Conservation (phyloP, 192 early-diverging fungal genomes). For the Thoreauomyces humboldtii region DNA sequence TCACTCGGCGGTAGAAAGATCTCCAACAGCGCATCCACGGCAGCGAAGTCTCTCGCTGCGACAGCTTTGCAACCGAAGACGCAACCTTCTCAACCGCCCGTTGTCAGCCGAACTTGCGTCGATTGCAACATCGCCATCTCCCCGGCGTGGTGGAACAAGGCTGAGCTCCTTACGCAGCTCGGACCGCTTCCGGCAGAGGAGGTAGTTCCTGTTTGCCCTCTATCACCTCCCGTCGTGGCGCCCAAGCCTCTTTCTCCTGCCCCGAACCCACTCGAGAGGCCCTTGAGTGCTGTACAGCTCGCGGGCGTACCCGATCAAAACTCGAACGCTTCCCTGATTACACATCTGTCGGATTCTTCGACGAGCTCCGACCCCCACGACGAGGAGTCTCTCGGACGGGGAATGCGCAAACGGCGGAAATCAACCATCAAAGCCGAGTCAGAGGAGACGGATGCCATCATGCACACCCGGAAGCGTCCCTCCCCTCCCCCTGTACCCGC, state of each 20-base stretch:
- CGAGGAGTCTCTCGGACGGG: neutral
- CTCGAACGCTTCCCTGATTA: neutral
- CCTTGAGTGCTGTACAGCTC: neutral
- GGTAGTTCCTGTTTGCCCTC: too few species aligned
- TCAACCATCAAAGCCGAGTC: neutral
- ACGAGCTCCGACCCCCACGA: neutral
- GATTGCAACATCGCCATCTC: constrained; percentile 13
- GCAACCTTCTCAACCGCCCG: neutral
- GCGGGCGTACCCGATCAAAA: neutral
- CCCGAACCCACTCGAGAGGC: neutral
- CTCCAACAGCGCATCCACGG: neutral
- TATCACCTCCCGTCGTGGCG: too few species aligned
- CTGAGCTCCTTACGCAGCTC: neutral
- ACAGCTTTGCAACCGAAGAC: neutral
- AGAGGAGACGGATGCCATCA: neutral
- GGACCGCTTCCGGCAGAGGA: neutral
- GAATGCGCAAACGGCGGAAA: constrained; percentile 10
- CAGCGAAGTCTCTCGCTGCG: neutral
- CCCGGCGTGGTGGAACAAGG: constrained; percentile 24
- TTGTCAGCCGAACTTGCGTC: constrained; percentile 1
- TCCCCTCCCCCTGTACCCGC: too few species aligned
- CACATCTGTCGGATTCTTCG: neutral
- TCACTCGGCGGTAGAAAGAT: constrained; percentile 3
- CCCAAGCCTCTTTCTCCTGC: neutral
- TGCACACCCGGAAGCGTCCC: too few species aligned